Base-by-base conservation (phyloP, 2,329 filamentous ascomycete species). In the Chaetomium sp. region DNA sequence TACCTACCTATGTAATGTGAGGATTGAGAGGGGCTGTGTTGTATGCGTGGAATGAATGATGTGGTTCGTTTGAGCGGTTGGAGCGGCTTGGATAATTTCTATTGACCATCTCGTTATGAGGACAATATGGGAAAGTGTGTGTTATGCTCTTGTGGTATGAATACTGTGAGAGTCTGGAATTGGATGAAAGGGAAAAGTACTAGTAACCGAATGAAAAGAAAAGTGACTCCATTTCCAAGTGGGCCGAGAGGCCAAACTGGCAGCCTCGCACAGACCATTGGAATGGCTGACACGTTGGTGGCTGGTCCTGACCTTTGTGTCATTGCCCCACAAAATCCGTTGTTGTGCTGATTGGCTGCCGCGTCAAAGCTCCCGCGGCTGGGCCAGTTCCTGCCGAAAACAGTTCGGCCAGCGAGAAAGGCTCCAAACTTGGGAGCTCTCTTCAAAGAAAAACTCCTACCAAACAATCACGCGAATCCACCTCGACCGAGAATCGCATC, bases 351-450 rank as follows among this genome's bases (percentile, higher is more conserved):
- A 68, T 64, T 69, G 68, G 63, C 47, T 60, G 57, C 50, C 54
- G 64, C 54, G 54, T 60, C 57, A 58, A 47, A 65, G 54, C 50
- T 57, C 38, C 60, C 55, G 59, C 60, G 27, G 59, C 31, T 54
- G 33, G 53, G 53, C 51, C 57, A 54, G 63, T 42, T 42, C 51
- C 42, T 63, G 62, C 67, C 67, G 55, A 67, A 70, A 69, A 68
- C 69, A 68, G 67, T 21, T 29, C 54, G 54, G 29, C 56, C 25
- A 47, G 16, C 33, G 45, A 42, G 38, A 42, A 58, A 61, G 45
- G 50, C 42, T 49, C 27, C 57, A 42, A 29, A 54, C 38, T 38
- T 16, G 21, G 29, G 42, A 35, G 38, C 38, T 42, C 31, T 19
- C 38, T 21, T 45, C 31, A 60, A 60, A 29, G 49, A 47, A 49